Evolutionary conservation across 2,329 filamentous ascomycete species (phyloP).

Genomic region (Neoarthrinium moseri): DNA sequence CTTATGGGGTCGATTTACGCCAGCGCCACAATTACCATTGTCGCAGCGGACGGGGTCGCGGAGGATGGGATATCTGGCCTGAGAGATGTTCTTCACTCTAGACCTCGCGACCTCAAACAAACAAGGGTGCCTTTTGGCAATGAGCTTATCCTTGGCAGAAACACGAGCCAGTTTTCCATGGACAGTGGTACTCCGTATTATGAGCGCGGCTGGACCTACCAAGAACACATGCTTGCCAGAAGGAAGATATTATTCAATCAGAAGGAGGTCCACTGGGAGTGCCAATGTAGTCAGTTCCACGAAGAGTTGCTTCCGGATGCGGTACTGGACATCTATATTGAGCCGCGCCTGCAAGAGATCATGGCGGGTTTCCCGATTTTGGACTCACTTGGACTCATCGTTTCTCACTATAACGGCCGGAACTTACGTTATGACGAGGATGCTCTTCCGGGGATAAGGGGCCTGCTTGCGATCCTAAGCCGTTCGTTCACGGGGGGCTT

Average conservation of each 20-base stretch:
- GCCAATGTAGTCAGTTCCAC: neutral
- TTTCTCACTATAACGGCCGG: neutral
- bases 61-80: conserved; percentile 1
- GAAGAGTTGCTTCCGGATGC: neutral
- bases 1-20: conserved; percentile 2
- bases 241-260: neutral
- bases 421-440: neutral
- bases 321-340: neutral
- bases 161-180: neutral
- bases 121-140: neutral
- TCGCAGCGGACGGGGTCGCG: neutral
- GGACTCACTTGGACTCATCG: neutral
- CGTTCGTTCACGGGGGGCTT: neutral
- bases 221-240: neutral
- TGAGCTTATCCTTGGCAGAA: neutral
- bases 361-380: neutral
- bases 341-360: neutral
- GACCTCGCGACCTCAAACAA: neutral
- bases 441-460: conserved; percentile 1
- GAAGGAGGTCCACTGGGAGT: neutral
- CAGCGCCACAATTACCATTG: neutral
- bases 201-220: conserved; percentile 7
- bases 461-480: neutral
- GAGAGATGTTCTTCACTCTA: neutral
- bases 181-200: neutral